Percentiles rank a stretch among this genome's conserved stretches.
Conservation (phyloP, 495 filamentous ascomycete species). For the Neurospora cerealis region DNA sequence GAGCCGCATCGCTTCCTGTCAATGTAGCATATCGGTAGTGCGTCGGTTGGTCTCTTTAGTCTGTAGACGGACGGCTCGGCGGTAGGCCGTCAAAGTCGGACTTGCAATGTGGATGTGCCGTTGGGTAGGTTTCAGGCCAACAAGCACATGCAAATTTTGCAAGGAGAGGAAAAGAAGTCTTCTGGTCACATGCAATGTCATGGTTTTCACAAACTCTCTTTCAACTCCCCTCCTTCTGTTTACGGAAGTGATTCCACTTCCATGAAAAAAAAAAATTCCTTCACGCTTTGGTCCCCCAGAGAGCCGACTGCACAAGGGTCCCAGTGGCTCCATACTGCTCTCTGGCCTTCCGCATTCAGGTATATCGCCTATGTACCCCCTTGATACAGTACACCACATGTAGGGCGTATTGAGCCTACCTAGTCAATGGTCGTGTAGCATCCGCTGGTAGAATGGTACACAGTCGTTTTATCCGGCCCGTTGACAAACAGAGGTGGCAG, state of each 20-base stretch:
- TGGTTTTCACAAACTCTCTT: not conserved
- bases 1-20: not conserved
- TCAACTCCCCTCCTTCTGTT: not conserved
- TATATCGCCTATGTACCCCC: not conserved
- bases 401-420: not conserved
- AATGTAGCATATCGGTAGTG: not conserved
- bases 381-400: not conserved
- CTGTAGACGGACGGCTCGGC: not conserved
- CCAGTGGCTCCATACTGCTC: not conserved
- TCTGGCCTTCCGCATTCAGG: not conserved
- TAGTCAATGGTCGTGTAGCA: not conserved
- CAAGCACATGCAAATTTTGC: not conserved
- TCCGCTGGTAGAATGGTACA: not conserved
- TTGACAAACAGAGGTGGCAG: not conserved
- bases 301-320: not conserved
- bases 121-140: not conserved
- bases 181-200: not conserved
- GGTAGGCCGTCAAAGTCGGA: not conserved
- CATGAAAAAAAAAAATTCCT: not conserved
- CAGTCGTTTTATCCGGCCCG: no score
- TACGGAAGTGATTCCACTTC: not conserved
- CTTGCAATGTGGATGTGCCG: not conserved
- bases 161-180: not conserved
- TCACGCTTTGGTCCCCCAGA: not conserved
- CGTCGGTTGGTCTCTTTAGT: not conserved